Evolutionary conservation across 176 grass and related monocot species (phyloP).

Genomic region (Elymus sibiricus): DNA sequence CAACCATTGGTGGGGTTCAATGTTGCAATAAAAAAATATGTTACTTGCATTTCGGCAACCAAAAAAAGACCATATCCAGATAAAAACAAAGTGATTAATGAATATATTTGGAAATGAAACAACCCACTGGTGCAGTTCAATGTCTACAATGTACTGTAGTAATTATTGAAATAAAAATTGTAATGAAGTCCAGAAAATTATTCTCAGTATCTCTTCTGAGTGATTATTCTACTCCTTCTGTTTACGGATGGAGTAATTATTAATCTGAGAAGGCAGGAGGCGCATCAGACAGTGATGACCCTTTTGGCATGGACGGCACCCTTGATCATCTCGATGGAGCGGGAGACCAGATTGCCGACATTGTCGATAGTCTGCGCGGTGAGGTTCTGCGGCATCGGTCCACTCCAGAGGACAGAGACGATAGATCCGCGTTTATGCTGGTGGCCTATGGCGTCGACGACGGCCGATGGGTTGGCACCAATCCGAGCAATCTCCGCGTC

Average conservation of each 20-base stretch:
- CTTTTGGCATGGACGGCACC: not conserved
- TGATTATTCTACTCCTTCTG: not conserved
- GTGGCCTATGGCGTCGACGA: not conserved
- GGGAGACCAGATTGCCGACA: slow-evolving; percentile 2
- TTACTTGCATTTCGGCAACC: too few relatives aligned
- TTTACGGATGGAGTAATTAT: not conserved
- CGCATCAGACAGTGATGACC: not conserved
- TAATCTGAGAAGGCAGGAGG: not conserved
- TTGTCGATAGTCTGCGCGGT: not conserved
- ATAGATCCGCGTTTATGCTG: not conserved
- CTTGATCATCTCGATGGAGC: slow-evolving; percentile 43
- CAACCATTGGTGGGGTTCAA: too few relatives aligned
- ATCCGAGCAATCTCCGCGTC: not conserved
- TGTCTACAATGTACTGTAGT: not conserved
- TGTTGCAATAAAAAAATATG: too few relatives aligned
- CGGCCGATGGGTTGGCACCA: not conserved
- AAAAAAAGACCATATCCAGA: not conserved
- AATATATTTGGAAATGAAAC: not conserved
- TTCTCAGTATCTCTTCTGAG: not conserved
- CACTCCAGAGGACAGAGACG: slow-evolving; percentile 11
- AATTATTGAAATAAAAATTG: not conserved
- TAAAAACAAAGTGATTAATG: not conserved
- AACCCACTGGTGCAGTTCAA: not conserved
- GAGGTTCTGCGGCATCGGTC: not conserved
- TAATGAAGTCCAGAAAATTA: not conserved